phyloP scores from a whole-genome alignment of 306 rosid genomes.

The Nissolia schottii region DNA sequence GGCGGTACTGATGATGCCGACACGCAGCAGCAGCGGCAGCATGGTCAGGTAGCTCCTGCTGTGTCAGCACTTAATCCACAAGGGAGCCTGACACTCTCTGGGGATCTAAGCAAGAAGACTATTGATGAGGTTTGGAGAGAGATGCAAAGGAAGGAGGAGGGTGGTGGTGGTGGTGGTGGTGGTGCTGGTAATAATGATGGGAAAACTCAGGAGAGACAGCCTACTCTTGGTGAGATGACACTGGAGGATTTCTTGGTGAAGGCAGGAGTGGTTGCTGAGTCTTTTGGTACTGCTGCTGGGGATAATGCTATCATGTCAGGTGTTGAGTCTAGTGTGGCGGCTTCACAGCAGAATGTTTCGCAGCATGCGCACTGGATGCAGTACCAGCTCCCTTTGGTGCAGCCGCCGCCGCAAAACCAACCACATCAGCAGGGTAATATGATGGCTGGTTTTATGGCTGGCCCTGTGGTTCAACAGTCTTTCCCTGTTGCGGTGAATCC shows the following conservation, averaged over 20 bases:
- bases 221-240: conserved; percentile 93
- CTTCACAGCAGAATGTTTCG: conserved; percentile 35
- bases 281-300: conserved; percentile 32
- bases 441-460: conserved; percentile 59
- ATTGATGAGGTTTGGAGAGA: conserved; percentile 98
- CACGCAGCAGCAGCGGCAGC: no score
- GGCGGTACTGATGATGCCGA: conserved; percentile 27
- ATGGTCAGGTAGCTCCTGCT: conserved; percentile 38
- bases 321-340: conserved; percentile 40
- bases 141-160: conserved; percentile 64
- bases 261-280: conserved; percentile 75
- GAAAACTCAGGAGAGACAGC: conserved; percentile 56
- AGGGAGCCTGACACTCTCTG: conserved; percentile 57
- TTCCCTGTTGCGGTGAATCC: conserved; percentile 36
- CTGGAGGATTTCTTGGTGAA: conserved; percentile 91
- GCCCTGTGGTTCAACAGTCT: conserved; percentile 54
- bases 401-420: conserved; percentile 36
- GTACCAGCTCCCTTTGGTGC: conserved; percentile 43
- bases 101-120: conserved; percentile 79
- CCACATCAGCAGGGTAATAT: conserved; percentile 41
- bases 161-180: conserved; percentile 31
- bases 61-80: conserved; percentile 53
- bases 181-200: conserved; percentile 27
- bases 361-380: conserved; percentile 73
- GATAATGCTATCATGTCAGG: conserved; percentile 41